Evolutionary conservation across 2,329 filamentous ascomycete genomes (phyloP).

Genomic region (Metarhizium album): DNA sequence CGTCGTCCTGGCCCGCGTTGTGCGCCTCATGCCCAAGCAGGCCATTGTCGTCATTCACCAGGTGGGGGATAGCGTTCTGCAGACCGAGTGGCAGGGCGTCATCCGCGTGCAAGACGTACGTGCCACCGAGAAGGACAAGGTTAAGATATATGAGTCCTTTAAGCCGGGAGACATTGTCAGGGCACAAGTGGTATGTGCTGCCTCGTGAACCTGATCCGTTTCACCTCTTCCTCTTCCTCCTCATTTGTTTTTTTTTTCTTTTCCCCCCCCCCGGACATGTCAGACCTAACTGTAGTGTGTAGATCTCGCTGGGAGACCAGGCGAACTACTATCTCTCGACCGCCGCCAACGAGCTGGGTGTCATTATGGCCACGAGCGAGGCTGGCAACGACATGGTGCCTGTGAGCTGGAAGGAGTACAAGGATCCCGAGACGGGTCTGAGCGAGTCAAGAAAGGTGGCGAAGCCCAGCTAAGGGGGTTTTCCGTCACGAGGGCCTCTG

Average conservation of each 20-base stretch:
- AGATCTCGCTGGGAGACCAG: constrained; percentile 88
- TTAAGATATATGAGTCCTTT: constrained; percentile 84
- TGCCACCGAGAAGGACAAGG: constrained; percentile 90
- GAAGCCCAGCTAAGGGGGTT: constrained; percentile 65
- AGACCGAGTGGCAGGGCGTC: constrained; percentile 75
- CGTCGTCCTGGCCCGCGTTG: constrained; percentile 73
- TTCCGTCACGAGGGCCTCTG: background rate
- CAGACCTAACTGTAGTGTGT: too few species aligned
- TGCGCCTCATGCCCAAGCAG: constrained; percentile 74
- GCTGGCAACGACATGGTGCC: constrained; percentile 85
- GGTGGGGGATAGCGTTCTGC: constrained; percentile 59
- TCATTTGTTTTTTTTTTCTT: too few species aligned
- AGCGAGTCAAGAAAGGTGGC: constrained; percentile 85
- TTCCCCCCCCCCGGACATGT: too few species aligned
- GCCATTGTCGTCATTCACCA: constrained; percentile 79
- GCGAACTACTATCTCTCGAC: constrained; percentile 93
- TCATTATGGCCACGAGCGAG: constrained; percentile 86
- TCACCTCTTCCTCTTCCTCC: too few species aligned
- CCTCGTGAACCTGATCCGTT: too few species aligned
- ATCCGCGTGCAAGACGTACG: constrained; percentile 86
- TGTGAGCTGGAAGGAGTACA: constrained; percentile 90
- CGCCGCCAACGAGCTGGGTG: constrained; percentile 80
- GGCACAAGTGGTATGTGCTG: constrained; percentile 61
- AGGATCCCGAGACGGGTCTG: constrained; percentile 66
- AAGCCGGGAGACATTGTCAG: constrained; percentile 85